Evolutionary conservation across 306 rosid genomes (phyloP).

Genomic region (Pachyrhizus erosus): DNA sequence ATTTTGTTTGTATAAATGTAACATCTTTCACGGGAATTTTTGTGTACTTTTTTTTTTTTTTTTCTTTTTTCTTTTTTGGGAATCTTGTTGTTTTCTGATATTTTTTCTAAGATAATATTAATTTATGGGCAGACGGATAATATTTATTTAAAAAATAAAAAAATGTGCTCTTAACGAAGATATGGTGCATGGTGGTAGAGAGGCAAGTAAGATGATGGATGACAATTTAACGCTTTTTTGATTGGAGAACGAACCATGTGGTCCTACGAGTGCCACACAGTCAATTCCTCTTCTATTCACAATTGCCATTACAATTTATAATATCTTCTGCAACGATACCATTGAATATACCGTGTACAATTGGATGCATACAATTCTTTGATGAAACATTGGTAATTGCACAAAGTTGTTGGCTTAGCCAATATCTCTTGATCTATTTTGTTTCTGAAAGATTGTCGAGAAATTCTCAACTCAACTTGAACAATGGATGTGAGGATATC

Average conservation of each 20-base stretch:
- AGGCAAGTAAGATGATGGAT: background rate
- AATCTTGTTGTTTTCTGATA: background rate
- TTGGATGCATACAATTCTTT: background rate
- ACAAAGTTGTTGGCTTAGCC: background rate
- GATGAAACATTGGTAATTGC: background rate
- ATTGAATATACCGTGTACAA: background rate
- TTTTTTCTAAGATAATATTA: background rate
- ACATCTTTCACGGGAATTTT: background rate
- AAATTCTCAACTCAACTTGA: background rate
- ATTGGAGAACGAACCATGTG: constrained; percentile 45
- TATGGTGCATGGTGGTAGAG: background rate
- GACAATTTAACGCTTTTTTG: constrained; percentile 23
- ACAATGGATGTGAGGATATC: background rate
- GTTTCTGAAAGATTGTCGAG: background rate
- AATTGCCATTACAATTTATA: background rate
- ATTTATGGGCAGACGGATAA: background rate
- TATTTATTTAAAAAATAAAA: background rate
- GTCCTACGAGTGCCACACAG: constrained; percentile 45
- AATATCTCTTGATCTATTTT: constrained; percentile 7
- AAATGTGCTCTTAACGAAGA: background rate
- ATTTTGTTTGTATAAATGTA: background rate
- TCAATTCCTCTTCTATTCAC: background rate
- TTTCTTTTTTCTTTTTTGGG: background rate
- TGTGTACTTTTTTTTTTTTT: background rate
- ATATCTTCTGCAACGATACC: background rate